These are phyloP conservation scores for Fusarium keratoplasticum DNA, from an alignment of 2,329 filamentous ascomycete species.

Conservation along the genomic window DNA sequence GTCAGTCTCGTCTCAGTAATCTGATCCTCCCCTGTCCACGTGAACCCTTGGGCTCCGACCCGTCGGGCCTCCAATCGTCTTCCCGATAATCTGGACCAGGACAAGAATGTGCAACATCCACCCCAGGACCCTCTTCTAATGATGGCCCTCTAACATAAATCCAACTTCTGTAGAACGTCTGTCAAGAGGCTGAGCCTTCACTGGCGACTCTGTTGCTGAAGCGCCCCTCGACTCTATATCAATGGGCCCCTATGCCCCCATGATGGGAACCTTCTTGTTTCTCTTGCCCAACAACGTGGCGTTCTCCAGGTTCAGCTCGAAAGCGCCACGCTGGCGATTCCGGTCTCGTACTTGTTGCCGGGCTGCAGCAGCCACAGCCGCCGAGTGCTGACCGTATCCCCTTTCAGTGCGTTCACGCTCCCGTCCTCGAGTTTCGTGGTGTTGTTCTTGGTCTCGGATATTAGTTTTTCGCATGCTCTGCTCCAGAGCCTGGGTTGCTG, in stretches of 20 bases:
- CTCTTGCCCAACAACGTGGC: slow-evolving; percentile 86
- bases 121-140: slow-evolving; percentile 9
- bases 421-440: slow-evolving; percentile 46
- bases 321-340: slow-evolving; percentile 79
- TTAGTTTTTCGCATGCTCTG: slow-evolving; percentile 88
- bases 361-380: slow-evolving; percentile 84
- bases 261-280: slow-evolving; percentile 64
- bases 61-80: not conserved
- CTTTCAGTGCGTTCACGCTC: slow-evolving; percentile 58
- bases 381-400: slow-evolving; percentile 91
- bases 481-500: slow-evolving; percentile 77
- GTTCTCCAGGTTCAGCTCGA: slow-evolving; percentile 92
- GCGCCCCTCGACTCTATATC: slow-evolving; percentile 8
- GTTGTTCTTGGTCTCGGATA: slow-evolving; percentile 64
- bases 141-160: slow-evolving; percentile 30
- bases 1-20: slow-evolving; percentile 18
- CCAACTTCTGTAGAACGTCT: slow-evolving; percentile 30
- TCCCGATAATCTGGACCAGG: slow-evolving; percentile 33
- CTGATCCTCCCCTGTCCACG: slow-evolving; percentile 10
- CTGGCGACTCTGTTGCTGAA: slow-evolving; percentile 16
- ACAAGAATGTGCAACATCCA: slow-evolving; percentile 12
- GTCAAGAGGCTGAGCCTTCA: slow-evolving; percentile 11
- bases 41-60: not conserved
- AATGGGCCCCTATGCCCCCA: slow-evolving; percentile 49
- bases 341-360: slow-evolving; percentile 79